These are phyloP conservation scores for Lachnellula hyalina DNA, from an alignment of 2,329 filamentous ascomycete species.

Conservation along the genomic window DNA sequence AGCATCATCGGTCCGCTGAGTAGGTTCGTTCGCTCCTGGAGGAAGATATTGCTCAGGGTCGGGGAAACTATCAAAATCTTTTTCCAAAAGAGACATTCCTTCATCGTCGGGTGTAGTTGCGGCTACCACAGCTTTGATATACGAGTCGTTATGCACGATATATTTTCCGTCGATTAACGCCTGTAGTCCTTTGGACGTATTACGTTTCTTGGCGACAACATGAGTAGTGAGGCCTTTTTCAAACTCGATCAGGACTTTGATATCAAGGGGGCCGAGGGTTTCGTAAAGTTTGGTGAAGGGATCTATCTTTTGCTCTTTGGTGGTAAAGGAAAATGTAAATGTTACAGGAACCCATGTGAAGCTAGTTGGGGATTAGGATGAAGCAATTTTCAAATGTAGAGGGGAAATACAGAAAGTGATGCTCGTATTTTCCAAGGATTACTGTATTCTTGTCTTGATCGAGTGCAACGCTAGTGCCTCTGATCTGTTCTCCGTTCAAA, in stretches of 20 bases:
- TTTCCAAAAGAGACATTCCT: slow-evolving; percentile 55
- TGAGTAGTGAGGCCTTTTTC: slow-evolving; percentile 70
- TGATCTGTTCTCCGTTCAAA: slow-evolving; percentile 68
- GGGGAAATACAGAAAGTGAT: slow-evolving; percentile 51
- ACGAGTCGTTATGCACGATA: slow-evolving; percentile 64
- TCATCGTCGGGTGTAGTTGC: slow-evolving; percentile 35
- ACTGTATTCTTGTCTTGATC: slow-evolving; percentile 56
- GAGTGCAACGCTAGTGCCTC: slow-evolving; percentile 55
- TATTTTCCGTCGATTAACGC: slow-evolving; percentile 76
- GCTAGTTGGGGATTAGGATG: slow-evolving; percentile 36
- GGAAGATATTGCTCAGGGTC: slow-evolving; percentile 67
- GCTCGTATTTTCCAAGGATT: slow-evolving; percentile 64
- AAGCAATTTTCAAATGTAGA: background rate
- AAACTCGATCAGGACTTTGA: slow-evolving; percentile 77
- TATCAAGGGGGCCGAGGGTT: slow-evolving; percentile 75
- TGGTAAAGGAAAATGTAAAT: slow-evolving; percentile 74
- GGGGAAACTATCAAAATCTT: slow-evolving; percentile 79
- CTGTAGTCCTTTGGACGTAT: slow-evolving; percentile 81
- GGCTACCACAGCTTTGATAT: slow-evolving; percentile 64
- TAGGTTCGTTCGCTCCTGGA: slow-evolving; percentile 68
- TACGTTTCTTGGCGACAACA: slow-evolving; percentile 82
- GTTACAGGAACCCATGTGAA: slow-evolving; percentile 75
- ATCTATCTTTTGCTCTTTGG: slow-evolving; percentile 62
- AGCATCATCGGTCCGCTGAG: slow-evolving; percentile 54
- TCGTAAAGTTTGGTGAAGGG: slow-evolving; percentile 57